Evolutionary conservation across 371 early-diverging fungal genomes (phyloP).

Genomic region (Choanephora cucurbitarum): DNA sequence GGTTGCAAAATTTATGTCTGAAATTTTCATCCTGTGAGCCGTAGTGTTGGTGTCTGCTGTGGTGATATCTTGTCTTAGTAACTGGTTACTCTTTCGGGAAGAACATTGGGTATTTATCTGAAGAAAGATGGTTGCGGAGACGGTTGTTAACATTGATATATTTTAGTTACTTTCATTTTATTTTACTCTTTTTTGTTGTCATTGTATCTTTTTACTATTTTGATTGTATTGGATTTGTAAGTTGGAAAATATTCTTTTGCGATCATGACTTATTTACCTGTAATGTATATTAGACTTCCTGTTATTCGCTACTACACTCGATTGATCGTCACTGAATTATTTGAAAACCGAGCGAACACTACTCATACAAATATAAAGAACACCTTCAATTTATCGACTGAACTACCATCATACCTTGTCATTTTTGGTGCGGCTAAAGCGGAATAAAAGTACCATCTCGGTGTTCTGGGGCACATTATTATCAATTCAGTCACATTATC

Average conservation of each 20-base stretch:
- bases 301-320: not conserved
- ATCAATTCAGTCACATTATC: not conserved
- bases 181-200: not conserved
- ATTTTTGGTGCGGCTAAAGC: not conserved
- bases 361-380: not conserved
- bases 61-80: not conserved
- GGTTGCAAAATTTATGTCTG: too few species aligned
- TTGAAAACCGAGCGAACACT: too few species aligned
- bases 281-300: not conserved
- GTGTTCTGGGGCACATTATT: not conserved
- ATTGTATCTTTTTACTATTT: not conserved
- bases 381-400: not conserved
- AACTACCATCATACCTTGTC: not conserved
- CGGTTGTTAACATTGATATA: not conserved
- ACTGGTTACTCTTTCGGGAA: not conserved
- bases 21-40: too few species aligned
- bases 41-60: too few species aligned
- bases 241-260: not conserved
- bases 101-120: not conserved
- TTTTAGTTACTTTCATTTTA: not conserved
- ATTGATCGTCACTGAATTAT: too few species aligned
- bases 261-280: not conserved
- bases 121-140: not conserved
- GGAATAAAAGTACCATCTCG: not conserved
- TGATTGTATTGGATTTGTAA: not conserved